These are phyloP conservation scores for Cutaneotrichosporon sp. DNA, from an alignment of 1,284 basidiomycete genomes.

Conservation along the genomic window DNA sequence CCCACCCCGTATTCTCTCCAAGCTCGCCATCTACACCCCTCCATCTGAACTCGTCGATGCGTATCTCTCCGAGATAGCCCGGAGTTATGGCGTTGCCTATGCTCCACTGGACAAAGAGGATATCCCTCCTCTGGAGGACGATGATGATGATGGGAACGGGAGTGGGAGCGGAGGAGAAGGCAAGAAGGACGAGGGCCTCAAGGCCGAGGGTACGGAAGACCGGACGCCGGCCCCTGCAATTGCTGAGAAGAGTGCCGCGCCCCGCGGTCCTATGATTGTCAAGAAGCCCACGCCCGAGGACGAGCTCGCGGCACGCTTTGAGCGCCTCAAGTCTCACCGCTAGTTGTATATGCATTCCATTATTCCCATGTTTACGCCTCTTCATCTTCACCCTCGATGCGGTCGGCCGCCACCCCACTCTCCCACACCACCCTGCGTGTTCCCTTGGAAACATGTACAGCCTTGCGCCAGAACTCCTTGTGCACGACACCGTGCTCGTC, in stretches of 20 bases:
- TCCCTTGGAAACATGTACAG: slow-evolving; percentile 33
- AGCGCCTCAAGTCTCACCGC: slow-evolving; percentile 42
- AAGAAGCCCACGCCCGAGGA: slow-evolving; percentile 43
- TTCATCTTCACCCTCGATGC: slow-evolving; percentile 13
- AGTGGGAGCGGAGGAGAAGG: slow-evolving; percentile 34
- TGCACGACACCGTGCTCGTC: slow-evolving; percentile 37
- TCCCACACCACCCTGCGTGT: slow-evolving; percentile 41
- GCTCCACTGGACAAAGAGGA: slow-evolving; percentile 14
- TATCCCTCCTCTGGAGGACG: slow-evolving; percentile 5
- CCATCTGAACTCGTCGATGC: slow-evolving; percentile 73
- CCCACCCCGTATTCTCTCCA: slow-evolving; percentile 58
- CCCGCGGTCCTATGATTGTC: slow-evolving; percentile 15
- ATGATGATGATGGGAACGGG: slow-evolving; percentile 37
- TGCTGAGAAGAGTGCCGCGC: background rate
- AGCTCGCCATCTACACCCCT: slow-evolving; percentile 70
- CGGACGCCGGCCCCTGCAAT: background rate
- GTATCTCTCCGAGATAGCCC: slow-evolving; percentile 84
- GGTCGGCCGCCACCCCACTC: slow-evolving; percentile 35
- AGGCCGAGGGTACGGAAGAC: background rate
- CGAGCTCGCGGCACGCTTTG: slow-evolving; percentile 47
- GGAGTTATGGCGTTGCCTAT: slow-evolving; percentile 79
- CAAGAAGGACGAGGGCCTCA: slow-evolving; percentile 8
- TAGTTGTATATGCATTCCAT: slow-evolving; percentile 14
- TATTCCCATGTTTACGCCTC: background rate
- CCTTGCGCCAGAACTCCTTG: slow-evolving; percentile 42